Evolutionary conservation across 352 stramenopile genomes (phyloP).

Genomic region (Phytophthora sp.): DNA sequence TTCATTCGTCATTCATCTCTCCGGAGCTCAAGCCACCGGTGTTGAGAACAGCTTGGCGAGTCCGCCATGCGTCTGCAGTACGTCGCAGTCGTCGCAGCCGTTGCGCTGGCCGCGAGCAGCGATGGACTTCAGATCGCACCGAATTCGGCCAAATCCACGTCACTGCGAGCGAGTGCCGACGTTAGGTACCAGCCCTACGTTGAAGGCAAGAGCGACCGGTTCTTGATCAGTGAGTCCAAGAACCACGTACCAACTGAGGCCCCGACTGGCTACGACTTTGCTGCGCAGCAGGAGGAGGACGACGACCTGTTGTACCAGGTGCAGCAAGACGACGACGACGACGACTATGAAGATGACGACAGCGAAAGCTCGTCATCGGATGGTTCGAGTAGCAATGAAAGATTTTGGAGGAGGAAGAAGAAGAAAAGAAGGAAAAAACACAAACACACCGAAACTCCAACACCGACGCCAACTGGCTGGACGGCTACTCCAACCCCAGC

Average conservation of each 20-base stretch:
- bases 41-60: not conserved
- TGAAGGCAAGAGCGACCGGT: conserved; percentile 19
- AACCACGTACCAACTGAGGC: not conserved
- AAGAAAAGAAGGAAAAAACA: not conserved
- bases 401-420: not conserved
- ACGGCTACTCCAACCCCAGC: not conserved
- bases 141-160: conserved; percentile 18
- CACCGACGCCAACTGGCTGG: conserved; percentile 5
- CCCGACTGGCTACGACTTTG: conserved; percentile 1
- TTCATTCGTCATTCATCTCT: conserved; percentile 10
- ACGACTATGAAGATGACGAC: conserved; percentile 1
- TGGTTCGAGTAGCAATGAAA: not conserved
- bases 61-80: conserved; percentile 13
- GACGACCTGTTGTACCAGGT: too few species aligned
- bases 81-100: conserved; percentile 10
- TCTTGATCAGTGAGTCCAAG: conserved; percentile 15
- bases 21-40: not conserved
- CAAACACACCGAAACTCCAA: conserved; percentile 6
- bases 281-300: conserved; percentile 3
- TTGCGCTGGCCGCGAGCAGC: not conserved
- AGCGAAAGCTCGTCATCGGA: not conserved
- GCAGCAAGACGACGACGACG: conserved; percentile 1
- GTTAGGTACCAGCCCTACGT: conserved; percentile 13
- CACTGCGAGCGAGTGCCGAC: conserved; percentile 9
- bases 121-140: conserved; percentile 18